Base-by-base conservation (phyloP, 441 rosid species). In the Pelargonium cotyledonis region DNA sequence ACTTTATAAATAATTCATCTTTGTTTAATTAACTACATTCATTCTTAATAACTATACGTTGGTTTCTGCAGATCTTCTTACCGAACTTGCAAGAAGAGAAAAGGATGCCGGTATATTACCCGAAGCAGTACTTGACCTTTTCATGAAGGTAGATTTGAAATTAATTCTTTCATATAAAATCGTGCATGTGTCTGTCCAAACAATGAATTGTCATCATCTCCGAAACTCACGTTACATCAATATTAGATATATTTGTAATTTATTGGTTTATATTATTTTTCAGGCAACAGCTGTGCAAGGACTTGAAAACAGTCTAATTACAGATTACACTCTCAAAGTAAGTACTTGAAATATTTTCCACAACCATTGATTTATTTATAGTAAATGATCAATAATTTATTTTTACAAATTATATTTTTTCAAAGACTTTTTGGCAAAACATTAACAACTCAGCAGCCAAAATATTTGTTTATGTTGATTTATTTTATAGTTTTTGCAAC, bases 281-380 rank as follows among this genome's bases (percentile, higher is more conserved):
- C 70, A 83, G 85, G 92, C 92, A 62, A 85, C 92, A 8, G 80
- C 92, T 12, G 75, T 86, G 80, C 75, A 82, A 82, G 96, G 90
- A 29, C 76, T 81, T 51, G 84, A 84, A 65, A 88, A 85, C 77
- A 85, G 83, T 68, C 81, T 88, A 21, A 78, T 85, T 55, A 86
- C 88, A 16, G 93, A 88, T 69, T 86, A 88, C 76, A 86, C 85
- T 47, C 82, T 88, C 65, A 88, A 85, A 73, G 93, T 86, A 43
- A 70, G 85, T 69, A 44, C 15, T 47, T 47, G 5, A 11, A 57
- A 1, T 26, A 26, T 26, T 26, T 26, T 26, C 31, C 31, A 26
- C 31, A 26, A 26, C 31, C 31, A 26, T 26, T 26, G 2, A 26
- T 26, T 26, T 26, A 26, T 26, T 26, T 26, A 15, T 57, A 91